These are phyloP conservation scores for Fraxinus sp. DNA, from an alignment of 305 asterid genomes.

Conservation along the genomic window DNA sequence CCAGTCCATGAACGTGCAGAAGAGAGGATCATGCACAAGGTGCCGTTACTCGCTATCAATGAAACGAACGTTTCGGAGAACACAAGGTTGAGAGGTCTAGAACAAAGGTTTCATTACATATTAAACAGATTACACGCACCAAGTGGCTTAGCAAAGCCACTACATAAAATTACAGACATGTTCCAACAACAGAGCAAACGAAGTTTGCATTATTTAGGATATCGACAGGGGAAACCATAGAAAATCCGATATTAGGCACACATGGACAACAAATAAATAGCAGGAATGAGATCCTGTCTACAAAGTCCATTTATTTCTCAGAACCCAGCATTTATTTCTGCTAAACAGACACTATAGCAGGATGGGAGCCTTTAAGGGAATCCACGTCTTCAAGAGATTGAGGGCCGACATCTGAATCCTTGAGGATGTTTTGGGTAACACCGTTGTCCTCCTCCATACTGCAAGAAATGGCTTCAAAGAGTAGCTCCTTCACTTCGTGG, in stretches of 20 bases:
- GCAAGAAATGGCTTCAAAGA: conserved; percentile 45
- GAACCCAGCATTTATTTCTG: conserved; percentile 1
- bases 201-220: conserved; percentile 24
- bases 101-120: background rate
- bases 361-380: conserved; percentile 44
- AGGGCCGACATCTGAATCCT: conserved; percentile 33
- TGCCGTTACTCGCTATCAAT: background rate
- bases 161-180: background rate
- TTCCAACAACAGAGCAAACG: background rate
- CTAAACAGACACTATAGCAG: conserved; percentile 53
- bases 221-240: background rate
- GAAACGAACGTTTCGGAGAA: background rate
- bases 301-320: background rate
- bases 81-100: background rate
- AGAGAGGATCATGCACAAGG: background rate
- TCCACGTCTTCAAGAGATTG: conserved; percentile 53
- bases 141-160: background rate
- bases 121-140: background rate
- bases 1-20: background rate
- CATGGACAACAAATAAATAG: background rate
- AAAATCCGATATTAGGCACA: background rate
- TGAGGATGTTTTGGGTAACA: conserved; percentile 11
- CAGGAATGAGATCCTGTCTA: background rate
- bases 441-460: conserved; percentile 16
- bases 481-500: conserved; percentile 41